Conservation (phyloP, 805 yeast species). For the Debaryomyces tyrocola region DNA sequence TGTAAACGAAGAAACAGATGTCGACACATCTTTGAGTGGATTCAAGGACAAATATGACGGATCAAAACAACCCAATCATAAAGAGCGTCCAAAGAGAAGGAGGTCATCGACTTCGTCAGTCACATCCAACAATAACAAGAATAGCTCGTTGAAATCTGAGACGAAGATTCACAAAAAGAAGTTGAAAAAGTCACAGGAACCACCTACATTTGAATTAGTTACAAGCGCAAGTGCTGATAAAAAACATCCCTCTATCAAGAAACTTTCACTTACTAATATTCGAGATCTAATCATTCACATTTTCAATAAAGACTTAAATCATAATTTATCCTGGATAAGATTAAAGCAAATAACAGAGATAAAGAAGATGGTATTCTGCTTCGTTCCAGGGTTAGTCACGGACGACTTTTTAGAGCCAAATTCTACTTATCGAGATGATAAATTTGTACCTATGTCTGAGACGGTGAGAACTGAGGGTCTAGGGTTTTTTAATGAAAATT, state of each 20-base stretch:
- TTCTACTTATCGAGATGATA: conserved; percentile 9
- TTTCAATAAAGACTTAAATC: conserved; percentile 19
- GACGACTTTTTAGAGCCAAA: conserved; percentile 40
- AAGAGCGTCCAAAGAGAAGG: conserved; percentile 28
- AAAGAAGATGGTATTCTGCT: conserved; percentile 54
- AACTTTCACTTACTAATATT: conserved; percentile 16
- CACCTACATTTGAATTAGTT: conserved; percentile 16
- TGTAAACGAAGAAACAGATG: conserved; percentile 19
- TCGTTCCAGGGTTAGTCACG: conserved; percentile 64
- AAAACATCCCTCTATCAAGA: conserved; percentile 1
- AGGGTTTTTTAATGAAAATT: conserved; percentile 36
- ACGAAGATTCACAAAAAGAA: conserved; percentile 28
- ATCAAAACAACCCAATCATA: neutral
- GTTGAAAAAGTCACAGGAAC: conserved; percentile 29
- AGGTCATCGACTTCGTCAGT: conserved; percentile 36
- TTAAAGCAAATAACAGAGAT: conserved; percentile 49
- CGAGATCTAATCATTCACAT: conserved; percentile 18
- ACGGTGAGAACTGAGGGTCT: conserved; percentile 12
- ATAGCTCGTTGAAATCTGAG: conserved; percentile 10
- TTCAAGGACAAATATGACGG: conserved; percentile 1
- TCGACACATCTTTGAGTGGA: conserved; percentile 3
- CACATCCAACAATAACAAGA: neutral
- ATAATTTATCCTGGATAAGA: conserved; percentile 38
- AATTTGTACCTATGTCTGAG: conserved; percentile 6
- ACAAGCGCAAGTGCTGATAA: neutral